phyloP scores from a whole-genome alignment of 306 rosid genomes.

The Mimosa bimucronata region DNA sequence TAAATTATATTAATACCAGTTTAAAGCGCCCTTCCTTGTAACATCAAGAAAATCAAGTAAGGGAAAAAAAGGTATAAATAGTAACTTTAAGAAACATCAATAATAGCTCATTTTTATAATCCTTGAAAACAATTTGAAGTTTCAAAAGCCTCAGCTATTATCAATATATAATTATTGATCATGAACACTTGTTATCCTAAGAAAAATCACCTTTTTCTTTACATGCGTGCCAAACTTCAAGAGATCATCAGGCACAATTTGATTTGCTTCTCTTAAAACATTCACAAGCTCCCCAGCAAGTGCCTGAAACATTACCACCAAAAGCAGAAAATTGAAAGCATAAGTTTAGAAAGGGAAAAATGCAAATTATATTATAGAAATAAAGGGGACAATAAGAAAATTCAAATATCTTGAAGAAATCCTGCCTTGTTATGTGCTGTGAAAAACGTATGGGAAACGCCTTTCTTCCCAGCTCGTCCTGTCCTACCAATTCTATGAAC shows the following conservation, averaged over 20 bases:
- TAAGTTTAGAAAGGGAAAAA: neutral
- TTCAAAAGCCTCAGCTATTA: neutral
- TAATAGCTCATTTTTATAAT: neutral
- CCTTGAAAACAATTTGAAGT: neutral
- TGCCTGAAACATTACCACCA: constrained; percentile 57
- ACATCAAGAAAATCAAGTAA: neutral
- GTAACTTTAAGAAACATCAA: neutral
- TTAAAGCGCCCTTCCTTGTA: too few species aligned
- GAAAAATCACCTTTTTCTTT: constrained; percentile 79
- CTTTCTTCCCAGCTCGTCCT: constrained; percentile 95
- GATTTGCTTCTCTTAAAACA: constrained; percentile 93
- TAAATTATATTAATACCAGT: too few species aligned
- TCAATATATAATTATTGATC: neutral
- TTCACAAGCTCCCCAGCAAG: constrained; percentile 98
- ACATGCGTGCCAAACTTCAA: constrained; percentile 92
- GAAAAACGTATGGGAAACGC: constrained; percentile 97
- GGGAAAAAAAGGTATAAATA: neutral
- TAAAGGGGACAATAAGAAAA: neutral
- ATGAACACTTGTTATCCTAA: neutral
- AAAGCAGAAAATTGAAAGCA: neutral
- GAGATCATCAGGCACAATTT: constrained; percentile 69
- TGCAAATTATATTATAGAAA: constrained; percentile 12
- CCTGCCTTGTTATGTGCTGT: constrained; percentile 80
- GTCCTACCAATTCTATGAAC: constrained; percentile 98
- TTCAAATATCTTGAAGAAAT: neutral